These are phyloP conservation scores for Galerina sulciceps DNA, from an alignment of 768 basidiomycete species.

Conservation along the genomic window DNA sequence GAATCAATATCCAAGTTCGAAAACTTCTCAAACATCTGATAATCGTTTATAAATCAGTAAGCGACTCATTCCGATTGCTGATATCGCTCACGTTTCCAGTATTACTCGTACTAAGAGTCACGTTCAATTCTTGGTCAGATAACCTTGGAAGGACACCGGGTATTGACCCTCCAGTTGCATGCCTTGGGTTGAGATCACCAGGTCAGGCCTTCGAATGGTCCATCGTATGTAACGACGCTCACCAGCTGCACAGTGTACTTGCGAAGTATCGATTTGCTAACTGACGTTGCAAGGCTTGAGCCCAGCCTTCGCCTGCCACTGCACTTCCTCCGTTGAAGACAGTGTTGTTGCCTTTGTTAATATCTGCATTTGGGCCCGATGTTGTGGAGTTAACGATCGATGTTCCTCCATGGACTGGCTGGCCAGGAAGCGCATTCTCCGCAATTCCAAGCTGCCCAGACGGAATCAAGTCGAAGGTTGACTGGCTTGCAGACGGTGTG, in stretches of 20 bases:
- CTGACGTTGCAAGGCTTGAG: constrained; percentile 61
- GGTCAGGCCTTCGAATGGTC: not conserved
- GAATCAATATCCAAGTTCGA: constrained; percentile 78
- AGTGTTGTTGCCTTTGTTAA: constrained; percentile 56
- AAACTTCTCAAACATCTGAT: constrained; percentile 90
- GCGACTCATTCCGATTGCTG: not conserved
- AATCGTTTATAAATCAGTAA: not conserved
- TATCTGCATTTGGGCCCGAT: constrained; percentile 59
- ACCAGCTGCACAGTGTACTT: constrained; percentile 91
- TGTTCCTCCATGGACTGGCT: constrained; percentile 49
- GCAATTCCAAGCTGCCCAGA: constrained; percentile 78
- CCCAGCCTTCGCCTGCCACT: constrained; percentile 66
- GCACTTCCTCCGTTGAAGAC: constrained; percentile 75
- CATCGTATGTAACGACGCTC: constrained; percentile 20
- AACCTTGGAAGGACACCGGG: constrained; percentile 69
- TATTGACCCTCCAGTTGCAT: constrained; percentile 88
- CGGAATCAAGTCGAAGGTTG: constrained; percentile 73
- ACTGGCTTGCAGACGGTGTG: constrained; percentile 49
- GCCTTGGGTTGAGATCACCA: constrained; percentile 46
- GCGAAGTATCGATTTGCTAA: constrained; percentile 86
- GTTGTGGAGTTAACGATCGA: constrained; percentile 47
- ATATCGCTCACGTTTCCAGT: constrained; percentile 69
- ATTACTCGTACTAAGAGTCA: constrained; percentile 67
- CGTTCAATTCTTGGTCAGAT: constrained; percentile 69
- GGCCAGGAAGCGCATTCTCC: constrained; percentile 74